phyloP scores from a whole-genome alignment of 2,329 filamentous ascomycete species.

The Phyllosticta paracitricarpa region DNA sequence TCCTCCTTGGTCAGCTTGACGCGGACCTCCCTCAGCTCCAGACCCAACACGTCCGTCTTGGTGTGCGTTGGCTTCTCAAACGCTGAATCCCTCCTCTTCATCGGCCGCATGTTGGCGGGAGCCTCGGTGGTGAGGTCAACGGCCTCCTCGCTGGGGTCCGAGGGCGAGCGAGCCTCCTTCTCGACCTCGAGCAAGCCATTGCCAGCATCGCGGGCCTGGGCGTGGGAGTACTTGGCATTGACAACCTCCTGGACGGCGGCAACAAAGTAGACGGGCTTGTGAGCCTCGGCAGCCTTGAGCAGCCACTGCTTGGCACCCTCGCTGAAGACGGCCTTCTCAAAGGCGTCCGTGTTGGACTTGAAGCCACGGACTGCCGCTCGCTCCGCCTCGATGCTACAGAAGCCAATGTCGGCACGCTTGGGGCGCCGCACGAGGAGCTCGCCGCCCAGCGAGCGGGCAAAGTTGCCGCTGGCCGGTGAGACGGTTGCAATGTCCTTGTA shows the following conservation, averaged over 20 bases:
- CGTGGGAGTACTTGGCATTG: conserved; percentile 6
- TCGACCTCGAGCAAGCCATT: conserved; percentile 4
- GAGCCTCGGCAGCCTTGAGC: background rate
- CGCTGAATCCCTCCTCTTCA: conserved; percentile 2
- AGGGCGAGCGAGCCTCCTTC: background rate
- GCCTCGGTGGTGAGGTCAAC: conserved; percentile 1
- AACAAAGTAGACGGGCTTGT: conserved; percentile 5
- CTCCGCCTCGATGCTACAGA: conserved; percentile 9
- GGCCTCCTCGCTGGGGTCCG: background rate
- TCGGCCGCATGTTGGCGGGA: background rate
- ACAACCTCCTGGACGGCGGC: conserved; percentile 1
- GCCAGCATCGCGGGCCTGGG: background rate
- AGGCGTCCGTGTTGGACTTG: conserved; percentile 3
- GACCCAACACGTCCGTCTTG: conserved; percentile 8
- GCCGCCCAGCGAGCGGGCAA: conserved; percentile 7
- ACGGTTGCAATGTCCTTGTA: conserved; percentile 10
- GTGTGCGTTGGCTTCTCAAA: conserved; percentile 9
- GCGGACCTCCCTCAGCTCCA: conserved; percentile 5
- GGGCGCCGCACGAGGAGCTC: conserved; percentile 4
- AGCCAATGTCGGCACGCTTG: background rate
- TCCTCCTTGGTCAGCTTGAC: background rate
- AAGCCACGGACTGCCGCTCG: background rate
- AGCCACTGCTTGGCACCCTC: background rate
- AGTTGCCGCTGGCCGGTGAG: conserved; percentile 6
- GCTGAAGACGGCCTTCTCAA: background rate